Conservation (phyloP, 2,329 filamentous ascomycete genomes). For the Tolypocladium ophioglossoides region DNA sequence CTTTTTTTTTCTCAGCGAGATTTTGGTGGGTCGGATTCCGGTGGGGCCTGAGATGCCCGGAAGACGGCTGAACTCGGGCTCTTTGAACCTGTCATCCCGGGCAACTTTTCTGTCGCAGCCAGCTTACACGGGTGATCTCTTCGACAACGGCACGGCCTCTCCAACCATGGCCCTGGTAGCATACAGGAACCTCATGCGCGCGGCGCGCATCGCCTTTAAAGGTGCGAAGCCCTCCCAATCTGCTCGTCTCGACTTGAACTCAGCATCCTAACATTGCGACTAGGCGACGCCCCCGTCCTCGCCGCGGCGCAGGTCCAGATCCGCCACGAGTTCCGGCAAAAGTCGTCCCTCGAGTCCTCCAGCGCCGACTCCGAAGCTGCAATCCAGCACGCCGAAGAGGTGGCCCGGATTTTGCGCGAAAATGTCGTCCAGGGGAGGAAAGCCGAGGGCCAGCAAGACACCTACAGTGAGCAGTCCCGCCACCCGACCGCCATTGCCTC, state of each 20-base stretch:
- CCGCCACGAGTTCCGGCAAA: conserved; percentile 61
- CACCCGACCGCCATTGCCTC: not conserved
- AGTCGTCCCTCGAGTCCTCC: conserved; percentile 45
- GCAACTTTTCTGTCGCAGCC: not conserved
- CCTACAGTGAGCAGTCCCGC: conserved; percentile 43
- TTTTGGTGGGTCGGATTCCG: no score
- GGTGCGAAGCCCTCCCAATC: conserved; percentile 37
- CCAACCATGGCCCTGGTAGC: conserved; percentile 55
- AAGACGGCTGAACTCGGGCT: conserved; percentile 13
- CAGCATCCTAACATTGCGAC: not conserved
- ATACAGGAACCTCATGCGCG: conserved; percentile 73
- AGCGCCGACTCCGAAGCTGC: conserved; percentile 51
- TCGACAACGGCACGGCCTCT: not conserved
- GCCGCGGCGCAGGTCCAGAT: conserved; percentile 62
- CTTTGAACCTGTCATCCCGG: not conserved
- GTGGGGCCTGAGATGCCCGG: conserved; percentile 7
- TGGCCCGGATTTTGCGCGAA: conserved; percentile 66
- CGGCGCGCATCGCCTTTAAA: conserved; percentile 72
- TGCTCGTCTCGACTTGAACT: not conserved
- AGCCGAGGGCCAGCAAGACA: conserved; percentile 30
- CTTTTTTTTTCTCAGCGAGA: conserved; percentile 3
- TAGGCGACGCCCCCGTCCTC: conserved; percentile 65
- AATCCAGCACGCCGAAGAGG: conserved; percentile 70
- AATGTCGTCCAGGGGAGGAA: conserved; percentile 80
- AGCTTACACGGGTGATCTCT: not conserved